A percentile compares a stretch with the other conserved stretches of the same genome.
phyloP scores from a whole-genome alignment of 2,329 filamentous ascomycete genomes.

The Ophiostoma ulmi region DNA sequence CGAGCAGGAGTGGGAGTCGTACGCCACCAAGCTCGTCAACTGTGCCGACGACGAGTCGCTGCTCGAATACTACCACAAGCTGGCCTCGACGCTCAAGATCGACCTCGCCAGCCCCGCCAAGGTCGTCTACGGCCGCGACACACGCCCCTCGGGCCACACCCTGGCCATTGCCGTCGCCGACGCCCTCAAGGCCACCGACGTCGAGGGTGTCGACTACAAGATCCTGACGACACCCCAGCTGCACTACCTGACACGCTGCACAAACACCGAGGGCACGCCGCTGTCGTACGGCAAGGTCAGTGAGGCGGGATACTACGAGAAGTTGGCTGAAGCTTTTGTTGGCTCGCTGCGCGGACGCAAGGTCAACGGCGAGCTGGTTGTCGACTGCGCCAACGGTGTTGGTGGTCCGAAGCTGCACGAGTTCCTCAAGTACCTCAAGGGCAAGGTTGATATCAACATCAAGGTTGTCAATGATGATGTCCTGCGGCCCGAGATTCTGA shows the following conservation, averaged over 20 bases:
- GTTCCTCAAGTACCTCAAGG: slow-evolving; percentile 72
- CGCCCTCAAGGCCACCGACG: slow-evolving; percentile 69
- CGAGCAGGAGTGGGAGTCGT: slow-evolving; percentile 87
- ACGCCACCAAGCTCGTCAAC: slow-evolving; percentile 87
- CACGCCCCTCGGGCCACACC: slow-evolving; percentile 81
- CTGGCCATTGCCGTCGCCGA: slow-evolving; percentile 75
- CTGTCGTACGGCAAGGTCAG: slow-evolving; percentile 84
- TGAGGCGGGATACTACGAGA: slow-evolving; percentile 91
- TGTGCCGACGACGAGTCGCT: slow-evolving; percentile 69
- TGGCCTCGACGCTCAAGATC: slow-evolving; percentile 71
- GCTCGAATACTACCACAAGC: slow-evolving; percentile 66
- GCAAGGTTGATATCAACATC: slow-evolving; percentile 64
- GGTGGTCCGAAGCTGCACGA: slow-evolving; percentile 86
- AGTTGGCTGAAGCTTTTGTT: slow-evolving; percentile 79
- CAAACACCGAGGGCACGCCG: slow-evolving; percentile 85
- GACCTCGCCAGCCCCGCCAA: slow-evolving; percentile 65
- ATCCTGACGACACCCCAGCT: slow-evolving; percentile 95
- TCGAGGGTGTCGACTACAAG: slow-evolving; percentile 77
- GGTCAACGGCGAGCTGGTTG: slow-evolving; percentile 67
- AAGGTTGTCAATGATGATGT: slow-evolving; percentile 91
- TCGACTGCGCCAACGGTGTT: slow-evolving; percentile 96
- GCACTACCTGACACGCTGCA: slow-evolving; percentile 90
- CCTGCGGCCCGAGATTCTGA: slow-evolving; percentile 80
- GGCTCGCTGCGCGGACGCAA: slow-evolving; percentile 73
- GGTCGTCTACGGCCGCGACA: slow-evolving; percentile 88